These are phyloP conservation scores for Pythium coloratum DNA, from an alignment of 352 stramenopile species.

Conservation along the genomic window DNA sequence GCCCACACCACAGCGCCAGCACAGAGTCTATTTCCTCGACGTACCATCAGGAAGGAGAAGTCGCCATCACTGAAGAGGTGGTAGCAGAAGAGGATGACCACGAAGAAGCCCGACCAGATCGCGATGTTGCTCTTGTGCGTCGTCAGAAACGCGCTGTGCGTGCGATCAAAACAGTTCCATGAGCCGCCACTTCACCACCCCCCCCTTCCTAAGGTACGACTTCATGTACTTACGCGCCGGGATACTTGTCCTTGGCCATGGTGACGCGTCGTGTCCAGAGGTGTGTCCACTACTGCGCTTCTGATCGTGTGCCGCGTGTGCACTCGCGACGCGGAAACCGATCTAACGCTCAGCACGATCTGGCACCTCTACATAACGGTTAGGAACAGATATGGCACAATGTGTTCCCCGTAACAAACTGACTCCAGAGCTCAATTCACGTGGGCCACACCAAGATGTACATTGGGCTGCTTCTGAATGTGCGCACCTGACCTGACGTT, in stretches of 20 bases:
- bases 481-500: no score
- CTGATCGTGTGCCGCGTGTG: slow-evolving; percentile 22
- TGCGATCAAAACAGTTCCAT: not conserved
- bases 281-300: not conserved
- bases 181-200: not conserved
- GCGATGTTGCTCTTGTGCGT: slow-evolving; percentile 95
- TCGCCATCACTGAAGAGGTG: slow-evolving; percentile 97
- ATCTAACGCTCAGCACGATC: slow-evolving; percentile 7
- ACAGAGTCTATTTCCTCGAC: not conserved
- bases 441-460: not conserved
- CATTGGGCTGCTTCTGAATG: no score
- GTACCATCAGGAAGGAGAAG: slow-evolving; percentile 98
- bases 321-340: slow-evolving; percentile 4
- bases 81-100: slow-evolving; percentile 94
- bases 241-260: slow-evolving; percentile 38
- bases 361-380: not conserved
- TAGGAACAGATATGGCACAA: not conserved
- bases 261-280: not conserved
- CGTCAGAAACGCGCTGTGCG: slow-evolving; percentile 59
- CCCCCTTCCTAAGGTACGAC: not conserved
- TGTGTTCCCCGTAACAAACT: not conserved
- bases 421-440: not conserved
- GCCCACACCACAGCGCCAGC: not conserved
- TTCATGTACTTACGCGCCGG: slow-evolving; percentile 25
- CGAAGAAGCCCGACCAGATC: slow-evolving; percentile 95